Conservation (phyloP, 2,329 filamentous ascomycete species). For the Pyricularia grisea region DNA sequence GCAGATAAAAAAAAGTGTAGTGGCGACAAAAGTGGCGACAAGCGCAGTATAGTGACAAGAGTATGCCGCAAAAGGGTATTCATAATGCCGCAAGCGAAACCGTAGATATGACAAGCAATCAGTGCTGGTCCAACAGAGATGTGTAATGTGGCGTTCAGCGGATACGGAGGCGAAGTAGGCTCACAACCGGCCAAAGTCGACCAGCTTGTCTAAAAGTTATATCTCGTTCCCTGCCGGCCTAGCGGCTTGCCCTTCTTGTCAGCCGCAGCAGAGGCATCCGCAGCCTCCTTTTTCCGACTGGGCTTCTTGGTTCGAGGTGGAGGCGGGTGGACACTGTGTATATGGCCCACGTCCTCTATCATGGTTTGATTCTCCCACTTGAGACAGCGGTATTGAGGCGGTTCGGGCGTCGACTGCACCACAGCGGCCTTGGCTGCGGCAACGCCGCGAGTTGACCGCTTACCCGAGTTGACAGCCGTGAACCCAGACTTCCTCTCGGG, state of each 20-base stretch:
- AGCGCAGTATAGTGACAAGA: background rate
- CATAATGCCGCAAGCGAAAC: background rate
- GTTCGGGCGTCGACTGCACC: conserved; percentile 30
- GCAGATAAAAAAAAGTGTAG: too few relatives aligned
- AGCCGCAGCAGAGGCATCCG: conserved; percentile 8
- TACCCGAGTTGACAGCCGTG: background rate
- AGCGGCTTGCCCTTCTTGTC: conserved; percentile 14
- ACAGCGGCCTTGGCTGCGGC: conserved; percentile 19
- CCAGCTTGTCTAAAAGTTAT: conserved; percentile 5
- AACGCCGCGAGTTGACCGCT: conserved; percentile 4
- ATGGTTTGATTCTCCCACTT: conserved; percentile 49
- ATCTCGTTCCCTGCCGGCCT: conserved; percentile 11
- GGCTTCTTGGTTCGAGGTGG: conserved; percentile 38
- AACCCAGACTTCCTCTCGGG: conserved; percentile 11
- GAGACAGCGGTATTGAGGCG: conserved; percentile 34
- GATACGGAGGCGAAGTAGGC: background rate
- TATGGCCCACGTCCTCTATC: conserved; percentile 45
- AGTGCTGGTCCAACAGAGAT: background rate
- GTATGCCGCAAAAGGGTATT: background rate
- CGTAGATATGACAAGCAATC: background rate
- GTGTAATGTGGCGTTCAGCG: background rate
- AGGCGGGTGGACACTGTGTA: conserved; percentile 47
- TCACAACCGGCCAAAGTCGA: background rate
- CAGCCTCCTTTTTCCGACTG: conserved; percentile 36
- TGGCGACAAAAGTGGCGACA: too few relatives aligned